phyloP scores from a whole-genome alignment of 352 stramenopile genomes.

The Phytophthora sp. region DNA sequence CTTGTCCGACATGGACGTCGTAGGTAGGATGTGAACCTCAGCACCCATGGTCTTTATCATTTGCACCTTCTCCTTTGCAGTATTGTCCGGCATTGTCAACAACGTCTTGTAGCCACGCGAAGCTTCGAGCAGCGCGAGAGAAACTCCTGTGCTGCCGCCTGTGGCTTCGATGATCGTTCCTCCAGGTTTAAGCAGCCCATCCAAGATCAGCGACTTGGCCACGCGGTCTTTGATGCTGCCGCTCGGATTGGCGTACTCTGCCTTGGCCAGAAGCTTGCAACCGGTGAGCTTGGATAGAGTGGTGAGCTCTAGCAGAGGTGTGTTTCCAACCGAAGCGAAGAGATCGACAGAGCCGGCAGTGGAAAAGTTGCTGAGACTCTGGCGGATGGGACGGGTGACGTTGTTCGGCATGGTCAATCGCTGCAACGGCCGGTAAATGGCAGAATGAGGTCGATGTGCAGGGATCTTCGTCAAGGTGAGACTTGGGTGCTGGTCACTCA shows the following conservation, averaged over 20 bases:
- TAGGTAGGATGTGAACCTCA: slow-evolving; percentile 64
- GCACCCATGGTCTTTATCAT: slow-evolving; percentile 83
- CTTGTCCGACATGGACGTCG: slow-evolving; percentile 69
- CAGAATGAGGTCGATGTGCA: slow-evolving; percentile 5
- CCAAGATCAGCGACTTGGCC: slow-evolving; percentile 92
- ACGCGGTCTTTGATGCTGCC: slow-evolving; percentile 95
- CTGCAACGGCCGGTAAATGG: neutral
- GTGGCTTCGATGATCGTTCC: slow-evolving; percentile 84
- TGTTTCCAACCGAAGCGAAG: slow-evolving; percentile 79
- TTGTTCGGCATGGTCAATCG: neutral
- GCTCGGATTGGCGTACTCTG: slow-evolving; percentile 91
- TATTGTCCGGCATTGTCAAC: slow-evolving; percentile 78
- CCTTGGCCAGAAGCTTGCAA: slow-evolving; percentile 83
- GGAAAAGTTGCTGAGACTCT: neutral
- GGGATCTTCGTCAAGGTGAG: no score
- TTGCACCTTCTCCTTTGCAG: slow-evolving; percentile 76
- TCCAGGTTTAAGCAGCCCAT: slow-evolving; percentile 83
- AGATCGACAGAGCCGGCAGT: neutral
- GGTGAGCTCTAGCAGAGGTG: slow-evolving; percentile 73
- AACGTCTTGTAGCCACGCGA: slow-evolving; percentile 86
- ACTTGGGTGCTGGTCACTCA: slow-evolving; percentile 9
- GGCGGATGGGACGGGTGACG: neutral
- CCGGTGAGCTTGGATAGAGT: slow-evolving; percentile 69
- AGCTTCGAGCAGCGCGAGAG: slow-evolving; percentile 88
- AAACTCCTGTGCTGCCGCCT: slow-evolving; percentile 93